A percentile compares a stretch with the other conserved stretches of the same genome.
Conservation (phyloP, 352 stramenopile species). For the Phytopythium oedochilum region DNA sequence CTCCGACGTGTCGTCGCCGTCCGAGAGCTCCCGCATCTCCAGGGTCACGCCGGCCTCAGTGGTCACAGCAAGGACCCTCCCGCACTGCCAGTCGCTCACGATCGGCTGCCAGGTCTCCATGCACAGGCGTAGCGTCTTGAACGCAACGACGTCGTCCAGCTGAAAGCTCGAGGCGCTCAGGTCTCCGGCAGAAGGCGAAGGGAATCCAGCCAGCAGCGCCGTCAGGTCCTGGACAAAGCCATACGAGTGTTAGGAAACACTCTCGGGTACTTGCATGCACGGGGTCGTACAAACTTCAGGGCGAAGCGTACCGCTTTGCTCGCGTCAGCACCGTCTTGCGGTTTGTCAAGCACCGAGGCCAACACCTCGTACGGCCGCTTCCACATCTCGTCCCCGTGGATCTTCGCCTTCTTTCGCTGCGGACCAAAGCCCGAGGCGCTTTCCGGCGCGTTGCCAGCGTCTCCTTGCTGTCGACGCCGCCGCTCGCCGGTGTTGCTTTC, state of each 20-base stretch:
- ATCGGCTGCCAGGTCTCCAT: conserved; percentile 77
- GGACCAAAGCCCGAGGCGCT: neutral
- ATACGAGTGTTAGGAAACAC: neutral
- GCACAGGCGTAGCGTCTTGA: conserved; percentile 72
- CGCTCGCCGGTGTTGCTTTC: neutral
- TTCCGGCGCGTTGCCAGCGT: neutral
- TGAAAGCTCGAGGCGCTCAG: conserved; percentile 16
- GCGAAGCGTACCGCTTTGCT: neutral
- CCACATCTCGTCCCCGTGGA: conserved; percentile 55
- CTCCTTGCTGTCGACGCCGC: neutral
- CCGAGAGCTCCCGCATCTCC: neutral
- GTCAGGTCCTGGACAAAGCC: conserved; percentile 17
- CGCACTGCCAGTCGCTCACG: conserved; percentile 63
- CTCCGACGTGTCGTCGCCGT: neutral
- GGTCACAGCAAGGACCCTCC: conserved; percentile 22
- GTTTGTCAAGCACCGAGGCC: conserved; percentile 44
- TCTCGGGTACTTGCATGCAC: neutral
- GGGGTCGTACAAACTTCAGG: too few relatives aligned
- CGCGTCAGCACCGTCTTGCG: neutral
- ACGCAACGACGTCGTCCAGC: conserved; percentile 49
- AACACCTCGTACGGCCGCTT: conserved; percentile 80
- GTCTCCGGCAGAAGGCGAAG: conserved; percentile 3
- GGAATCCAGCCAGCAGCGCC: conserved; percentile 24
- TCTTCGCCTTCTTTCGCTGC: conserved; percentile 17
- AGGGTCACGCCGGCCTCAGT: neutral